These are phyloP conservation scores for Trypanosoma melophagium DNA, from an alignment of 208 protist genomes.

Conservation along the genomic window DNA sequence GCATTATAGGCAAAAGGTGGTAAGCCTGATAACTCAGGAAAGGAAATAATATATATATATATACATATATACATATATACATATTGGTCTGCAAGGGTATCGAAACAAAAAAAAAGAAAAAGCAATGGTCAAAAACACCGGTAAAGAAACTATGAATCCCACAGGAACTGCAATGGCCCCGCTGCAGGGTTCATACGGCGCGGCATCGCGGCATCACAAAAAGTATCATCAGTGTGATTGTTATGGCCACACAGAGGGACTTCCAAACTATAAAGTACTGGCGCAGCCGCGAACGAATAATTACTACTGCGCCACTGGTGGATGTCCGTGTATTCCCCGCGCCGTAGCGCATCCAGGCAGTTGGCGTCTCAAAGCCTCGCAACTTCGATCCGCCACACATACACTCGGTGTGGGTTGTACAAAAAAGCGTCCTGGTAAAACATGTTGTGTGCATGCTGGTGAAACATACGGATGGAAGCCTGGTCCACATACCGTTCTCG, in stretches of 20 bases:
- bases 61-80: too few species aligned
- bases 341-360: constrained; percentile 62
- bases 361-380: constrained; percentile 55
- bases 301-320: constrained; percentile 66
- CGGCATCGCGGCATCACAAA: constrained; percentile 17
- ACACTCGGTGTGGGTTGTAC: constrained; percentile 41
- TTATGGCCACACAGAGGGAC: constrained; percentile 49
- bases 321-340: constrained; percentile 77
- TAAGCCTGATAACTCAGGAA: too few species aligned
- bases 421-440: constrained; percentile 29
- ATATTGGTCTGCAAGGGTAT: too few species aligned
- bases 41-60: too few species aligned
- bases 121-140: too few species aligned
- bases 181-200: constrained; percentile 17
- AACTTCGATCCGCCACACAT: constrained; percentile 58
- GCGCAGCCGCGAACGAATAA: constrained; percentile 76
- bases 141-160: neutral
- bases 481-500: constrained; percentile 62
- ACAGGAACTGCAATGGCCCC: neutral
- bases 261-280: constrained; percentile 75
- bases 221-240: constrained; percentile 56
- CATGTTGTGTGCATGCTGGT: constrained; percentile 58
- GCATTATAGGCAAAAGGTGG: too few species aligned
- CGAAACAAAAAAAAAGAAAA: too few species aligned
- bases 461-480: constrained; percentile 63